Percentiles rank a stretch among this genome's conserved stretches.
These are phyloP conservation scores for Fusarium buharicum DNA, from an alignment of 2,329 filamentous ascomycete species.

Conservation along the genomic window DNA sequence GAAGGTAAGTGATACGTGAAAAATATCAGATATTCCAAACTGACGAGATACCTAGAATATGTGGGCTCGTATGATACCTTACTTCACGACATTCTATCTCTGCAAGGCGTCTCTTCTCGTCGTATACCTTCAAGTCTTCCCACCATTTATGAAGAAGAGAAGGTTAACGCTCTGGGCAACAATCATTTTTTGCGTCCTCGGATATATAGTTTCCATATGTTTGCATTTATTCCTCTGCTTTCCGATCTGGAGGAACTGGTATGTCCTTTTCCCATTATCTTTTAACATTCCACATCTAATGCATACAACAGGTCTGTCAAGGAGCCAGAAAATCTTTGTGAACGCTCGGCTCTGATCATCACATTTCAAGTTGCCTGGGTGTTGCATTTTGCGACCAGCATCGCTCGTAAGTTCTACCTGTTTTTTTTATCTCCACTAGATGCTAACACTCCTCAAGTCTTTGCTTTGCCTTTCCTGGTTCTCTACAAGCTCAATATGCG, in stretches of 20 bases:
- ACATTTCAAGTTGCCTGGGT: slow-evolving; percentile 32
- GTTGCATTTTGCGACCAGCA: slow-evolving; percentile 23
- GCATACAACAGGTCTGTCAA: neutral
- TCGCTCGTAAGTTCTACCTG: slow-evolving; percentile 7
- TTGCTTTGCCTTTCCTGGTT: slow-evolving; percentile 20
- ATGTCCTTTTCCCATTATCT: rapidly evolving
- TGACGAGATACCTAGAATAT: neutral
- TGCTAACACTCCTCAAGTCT: slow-evolving; percentile 1
- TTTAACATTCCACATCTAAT: neutral
- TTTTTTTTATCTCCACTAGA: rapidly evolving
- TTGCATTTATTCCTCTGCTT: slow-evolving; percentile 32
- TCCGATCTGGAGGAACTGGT: slow-evolving; percentile 33
- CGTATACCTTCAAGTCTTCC: slow-evolving; percentile 37
- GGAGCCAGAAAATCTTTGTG: slow-evolving; percentile 8
- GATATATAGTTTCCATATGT: slow-evolving; percentile 14
- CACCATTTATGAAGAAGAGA: slow-evolving; percentile 31
- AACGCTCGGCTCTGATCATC: neutral
- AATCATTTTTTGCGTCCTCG: slow-evolving; percentile 5
- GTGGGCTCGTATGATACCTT: slow-evolving; percentile 12
- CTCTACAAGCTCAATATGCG: slow-evolving; percentile 32
- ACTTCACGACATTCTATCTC: slow-evolving; percentile 33
- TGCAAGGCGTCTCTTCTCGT: slow-evolving; percentile 36
- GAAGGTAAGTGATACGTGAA: neutral
- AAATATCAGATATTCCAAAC: too few relatives aligned
- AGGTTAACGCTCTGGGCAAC: slow-evolving; percentile 9